phyloP scores from a whole-genome alignment of 2,329 filamentous ascomycete genomes.

The Alternaria gansuensis region DNA sequence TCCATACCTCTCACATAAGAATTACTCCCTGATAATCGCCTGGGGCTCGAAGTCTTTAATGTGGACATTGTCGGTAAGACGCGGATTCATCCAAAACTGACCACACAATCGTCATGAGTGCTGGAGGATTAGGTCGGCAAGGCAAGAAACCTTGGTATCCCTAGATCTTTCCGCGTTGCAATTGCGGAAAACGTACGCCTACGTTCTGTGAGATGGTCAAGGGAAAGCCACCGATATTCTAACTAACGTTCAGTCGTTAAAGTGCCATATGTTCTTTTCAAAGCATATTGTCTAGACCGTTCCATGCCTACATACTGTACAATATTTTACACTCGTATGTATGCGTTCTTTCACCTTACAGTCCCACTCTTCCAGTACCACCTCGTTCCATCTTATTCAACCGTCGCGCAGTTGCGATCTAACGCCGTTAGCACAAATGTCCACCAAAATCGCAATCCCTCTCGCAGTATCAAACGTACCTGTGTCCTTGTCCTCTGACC shows the following conservation, averaged over 20 bases:
- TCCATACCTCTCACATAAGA: too few relatives aligned
- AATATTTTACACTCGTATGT: slow-evolving; percentile 40
- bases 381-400: slow-evolving; percentile 67
- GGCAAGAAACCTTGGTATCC: too few relatives aligned
- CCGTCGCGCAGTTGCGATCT: slow-evolving; percentile 67
- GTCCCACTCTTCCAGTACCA: slow-evolving; percentile 45
- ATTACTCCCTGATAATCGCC: too few relatives aligned
- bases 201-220: neutral
- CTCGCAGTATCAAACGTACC: slow-evolving; percentile 51
- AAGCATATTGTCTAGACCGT: slow-evolving; percentile 18
- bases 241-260: slow-evolving; percentile 5
- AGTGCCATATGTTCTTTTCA: slow-evolving; percentile 8
- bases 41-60: too few relatives aligned
- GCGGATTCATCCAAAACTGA: too few relatives aligned
- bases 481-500: slow-evolving; percentile 88
- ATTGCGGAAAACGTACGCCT: neutral
- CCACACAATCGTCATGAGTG: too few relatives aligned
- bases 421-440: slow-evolving; percentile 23
- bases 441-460: neutral
- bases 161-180: neutral
- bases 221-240: neutral
- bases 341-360: slow-evolving; percentile 30
- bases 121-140: too few relatives aligned
- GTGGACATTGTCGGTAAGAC: too few relatives aligned
- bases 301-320: slow-evolving; percentile 31